Conservation (phyloP, 768 basidiomycete genomes). For the Psilocybe cyanescens region DNA sequence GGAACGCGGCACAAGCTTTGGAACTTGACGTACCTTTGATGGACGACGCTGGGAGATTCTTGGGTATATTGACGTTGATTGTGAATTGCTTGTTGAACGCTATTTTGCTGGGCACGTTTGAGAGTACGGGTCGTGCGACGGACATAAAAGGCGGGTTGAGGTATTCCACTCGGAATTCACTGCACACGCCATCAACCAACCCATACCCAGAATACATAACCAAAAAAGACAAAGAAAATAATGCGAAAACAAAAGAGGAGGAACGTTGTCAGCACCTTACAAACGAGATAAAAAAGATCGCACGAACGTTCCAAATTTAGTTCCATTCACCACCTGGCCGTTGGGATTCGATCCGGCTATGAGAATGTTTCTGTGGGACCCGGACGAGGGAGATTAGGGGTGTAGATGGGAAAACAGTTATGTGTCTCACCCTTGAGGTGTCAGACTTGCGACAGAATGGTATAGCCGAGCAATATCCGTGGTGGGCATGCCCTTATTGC, state of each 20-base stretch:
- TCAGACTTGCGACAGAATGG: constrained; percentile 62
- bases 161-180: constrained; percentile 47
- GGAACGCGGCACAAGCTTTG: background rate
- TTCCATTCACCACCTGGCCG: constrained; percentile 27
- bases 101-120: constrained; percentile 38
- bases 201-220: no score
- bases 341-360: constrained; percentile 54
- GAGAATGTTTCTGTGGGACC: constrained; percentile 27
- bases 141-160: constrained; percentile 47
- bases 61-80: constrained; percentile 35
- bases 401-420: constrained; percentile 13
- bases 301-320: constrained; percentile 29
- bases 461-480: constrained; percentile 58
- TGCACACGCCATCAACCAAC: constrained; percentile 1
- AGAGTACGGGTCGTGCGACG: constrained; percentile 34
- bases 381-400: background rate
- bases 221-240: background rate
- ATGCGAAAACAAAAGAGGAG: constrained; percentile 14
- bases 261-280: constrained; percentile 19
- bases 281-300: background rate
- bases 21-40: constrained; percentile 33
- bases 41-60: constrained; percentile 24
- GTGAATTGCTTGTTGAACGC: constrained; percentile 39
- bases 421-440: constrained; percentile 48
- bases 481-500: constrained; percentile 48